Percentiles rank a stretch among this genome's conserved stretches.
These are phyloP conservation scores for Cryptosporidium tyzzeri DNA, from an alignment of 169 alveolate species.

Conservation along the genomic window DNA sequence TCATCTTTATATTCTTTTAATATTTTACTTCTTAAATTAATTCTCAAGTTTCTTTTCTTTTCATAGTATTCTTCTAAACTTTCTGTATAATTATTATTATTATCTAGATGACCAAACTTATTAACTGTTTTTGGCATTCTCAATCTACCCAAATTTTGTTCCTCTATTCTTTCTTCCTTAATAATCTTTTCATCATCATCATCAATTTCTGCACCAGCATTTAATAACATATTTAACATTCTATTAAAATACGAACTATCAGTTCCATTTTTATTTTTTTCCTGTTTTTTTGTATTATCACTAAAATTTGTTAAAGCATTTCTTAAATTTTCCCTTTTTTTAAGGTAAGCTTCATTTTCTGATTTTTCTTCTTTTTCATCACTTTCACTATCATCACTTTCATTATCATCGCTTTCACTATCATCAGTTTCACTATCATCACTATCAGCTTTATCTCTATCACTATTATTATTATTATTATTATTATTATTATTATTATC, in stretches of 20 bases:
- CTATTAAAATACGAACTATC: neutral
- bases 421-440: neutral
- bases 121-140: neutral
- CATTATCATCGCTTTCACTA: neutral
- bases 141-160: slow-evolving; percentile 16
- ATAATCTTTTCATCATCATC: slow-evolving; percentile 37
- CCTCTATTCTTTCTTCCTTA: slow-evolving; percentile 21
- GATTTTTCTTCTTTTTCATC: neutral
- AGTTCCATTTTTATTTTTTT: neutral
- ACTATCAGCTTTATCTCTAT: neutral
- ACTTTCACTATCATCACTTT: neutral
- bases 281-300: neutral
- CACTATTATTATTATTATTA: neutral
- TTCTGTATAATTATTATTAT: neutral
- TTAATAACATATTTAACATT: slow-evolving; percentile 32
- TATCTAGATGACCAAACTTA: neutral
- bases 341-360: neutral
- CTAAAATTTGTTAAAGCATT: neutral
- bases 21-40: slow-evolving; percentile 27
- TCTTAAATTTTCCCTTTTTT: neutral
- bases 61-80: slow-evolving; percentile 31
- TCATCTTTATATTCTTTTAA: neutral
- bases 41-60: slow-evolving; percentile 10
- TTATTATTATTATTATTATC: neutral
- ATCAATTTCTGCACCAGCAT: slow-evolving; percentile 46